Evolutionary conservation across 2,329 filamentous ascomycete genomes (phyloP), one percentile per base, ranked within the genome.

Genomic region (Rugonectria rugulosa): DNA sequence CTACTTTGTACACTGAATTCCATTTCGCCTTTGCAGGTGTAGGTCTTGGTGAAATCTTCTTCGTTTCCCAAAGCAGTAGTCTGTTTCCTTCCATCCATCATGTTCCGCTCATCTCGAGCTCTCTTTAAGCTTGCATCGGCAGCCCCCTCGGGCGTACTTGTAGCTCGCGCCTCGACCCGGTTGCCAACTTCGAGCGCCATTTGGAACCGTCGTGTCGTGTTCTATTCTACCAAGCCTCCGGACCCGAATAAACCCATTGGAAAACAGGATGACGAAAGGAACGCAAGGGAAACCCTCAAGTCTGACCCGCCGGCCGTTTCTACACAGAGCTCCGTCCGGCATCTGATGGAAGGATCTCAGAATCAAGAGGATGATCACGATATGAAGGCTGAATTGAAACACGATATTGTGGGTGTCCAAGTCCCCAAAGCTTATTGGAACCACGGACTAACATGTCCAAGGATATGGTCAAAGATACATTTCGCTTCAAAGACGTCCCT

Each of bases 391-490:
- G 74, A 72, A 5, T 51, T 84, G 0, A 74, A 74, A 47, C 69
- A 77, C 23, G 82, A 85, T 42, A 68, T 91, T 68, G 88, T 90
- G 79, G 36, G 81, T 76, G 47, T n/a, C 3, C 6, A 3, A 2
- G 6, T 32, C 48, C 15, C 9, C 21, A n/a, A 26, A n/a, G 10
- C 36, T 37, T 8, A 36, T 11, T 9, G n/a, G n/a, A n/a, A n/a
- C n/a, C 2, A 19, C 3, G 12, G n/a, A 3, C 56, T 66, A 49
- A 64, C 37, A 11, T 2, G 1, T 20, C 21, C 3, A 5, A 91
- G 85, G 76, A 81, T 68, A 82, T 83, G 8, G 82, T 92, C 68
- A 86, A 85, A 66, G 86, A 91, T 12, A 89, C 88, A 1, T 89
- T 92, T 68, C 82, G 81, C 17, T 79, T 92, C 29, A 70, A 73